phyloP scores from a whole-genome alignment of 495 filamentous ascomycete genomes.

The Recurvomyces mirabilis region DNA sequence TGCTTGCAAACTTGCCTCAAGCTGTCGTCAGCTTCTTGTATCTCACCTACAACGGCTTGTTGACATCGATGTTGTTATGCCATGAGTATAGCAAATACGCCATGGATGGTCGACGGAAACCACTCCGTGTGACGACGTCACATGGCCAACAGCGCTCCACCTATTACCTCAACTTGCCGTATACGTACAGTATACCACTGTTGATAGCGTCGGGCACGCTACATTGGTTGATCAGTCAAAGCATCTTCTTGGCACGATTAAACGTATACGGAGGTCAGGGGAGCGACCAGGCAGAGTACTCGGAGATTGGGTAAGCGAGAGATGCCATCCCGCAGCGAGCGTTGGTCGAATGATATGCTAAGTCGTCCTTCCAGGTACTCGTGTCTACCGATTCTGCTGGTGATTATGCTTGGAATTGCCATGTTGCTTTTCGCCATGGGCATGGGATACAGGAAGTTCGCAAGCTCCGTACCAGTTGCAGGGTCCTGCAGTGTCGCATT shows the following conservation, averaged over 20 bases:
- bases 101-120: conserved; percentile 9
- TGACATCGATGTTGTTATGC: conserved; percentile 35
- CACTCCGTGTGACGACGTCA: conserved; percentile 10
- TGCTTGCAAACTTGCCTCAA: conserved; percentile 38
- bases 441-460: conserved; percentile 17
- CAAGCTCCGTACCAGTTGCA: conserved; percentile 25
- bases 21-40: conserved; percentile 37
- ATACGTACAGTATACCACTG: conserved; percentile 12
- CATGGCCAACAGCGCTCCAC: conserved; percentile 16
- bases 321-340: too few relatives aligned
- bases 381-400: conserved; percentile 23
- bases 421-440: conserved; percentile 12
- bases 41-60: conserved; percentile 31
- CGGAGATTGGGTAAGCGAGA: conserved; percentile 21
- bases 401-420: conserved; percentile 13
- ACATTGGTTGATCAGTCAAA: conserved; percentile 19
- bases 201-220: conserved; percentile 1
- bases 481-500: conserved; percentile 28
- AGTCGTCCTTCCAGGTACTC: too few relatives aligned
- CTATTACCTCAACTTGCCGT: conserved; percentile 15
- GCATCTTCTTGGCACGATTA: conserved; percentile 10
- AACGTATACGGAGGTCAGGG: conserved; percentile 5
- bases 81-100: conserved; percentile 23
- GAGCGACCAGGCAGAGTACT: neutral
- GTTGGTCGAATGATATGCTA: too few relatives aligned